Conservation (phyloP, 2,329 filamentous ascomycete genomes). For the Beauveria brongniartii region DNA sequence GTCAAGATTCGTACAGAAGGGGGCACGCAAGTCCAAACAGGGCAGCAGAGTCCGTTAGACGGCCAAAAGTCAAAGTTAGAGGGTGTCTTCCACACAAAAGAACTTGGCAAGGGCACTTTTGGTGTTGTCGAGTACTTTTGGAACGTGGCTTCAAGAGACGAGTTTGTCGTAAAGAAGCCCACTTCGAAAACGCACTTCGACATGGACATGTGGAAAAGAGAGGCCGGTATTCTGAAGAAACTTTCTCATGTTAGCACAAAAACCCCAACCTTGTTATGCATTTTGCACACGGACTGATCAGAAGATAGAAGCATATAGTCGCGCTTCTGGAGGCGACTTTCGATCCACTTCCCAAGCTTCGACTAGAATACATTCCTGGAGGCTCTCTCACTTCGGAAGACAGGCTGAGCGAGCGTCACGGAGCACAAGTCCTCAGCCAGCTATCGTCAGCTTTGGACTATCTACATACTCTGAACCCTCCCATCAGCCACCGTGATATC, state of each 20-base stretch:
- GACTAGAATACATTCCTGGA: not conserved
- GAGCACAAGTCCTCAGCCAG: not conserved
- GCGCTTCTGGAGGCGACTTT: not conserved
- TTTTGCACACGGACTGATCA: not conserved
- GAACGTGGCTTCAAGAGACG: not conserved
- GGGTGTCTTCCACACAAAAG: too few species aligned
- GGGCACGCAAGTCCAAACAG: not conserved
- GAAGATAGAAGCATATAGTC: not conserved
- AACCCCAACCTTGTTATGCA: not conserved
- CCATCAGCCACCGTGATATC: not conserved
- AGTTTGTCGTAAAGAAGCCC: not conserved
- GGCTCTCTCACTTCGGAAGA: not conserved
- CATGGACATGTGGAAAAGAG: not conserved
- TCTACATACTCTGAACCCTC: not conserved
- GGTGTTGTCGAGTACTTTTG: not conserved
- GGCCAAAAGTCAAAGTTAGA: too few species aligned
- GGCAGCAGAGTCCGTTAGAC: not conserved
- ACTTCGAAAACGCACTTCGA: not conserved
- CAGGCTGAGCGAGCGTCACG: not conserved
- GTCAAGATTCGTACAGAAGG: not conserved
- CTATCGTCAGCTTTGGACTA: not conserved
- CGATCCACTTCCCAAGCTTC: not conserved
- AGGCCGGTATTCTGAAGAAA: not conserved
- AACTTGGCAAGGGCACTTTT: not conserved
- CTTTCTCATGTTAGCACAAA: not conserved